A percentile compares a stretch with the other conserved stretches of the same genome.
These are phyloP conservation scores for Poteriospumella lacustris DNA, from an alignment of 108 stramenopile genomes.

Conservation along the genomic window DNA sequence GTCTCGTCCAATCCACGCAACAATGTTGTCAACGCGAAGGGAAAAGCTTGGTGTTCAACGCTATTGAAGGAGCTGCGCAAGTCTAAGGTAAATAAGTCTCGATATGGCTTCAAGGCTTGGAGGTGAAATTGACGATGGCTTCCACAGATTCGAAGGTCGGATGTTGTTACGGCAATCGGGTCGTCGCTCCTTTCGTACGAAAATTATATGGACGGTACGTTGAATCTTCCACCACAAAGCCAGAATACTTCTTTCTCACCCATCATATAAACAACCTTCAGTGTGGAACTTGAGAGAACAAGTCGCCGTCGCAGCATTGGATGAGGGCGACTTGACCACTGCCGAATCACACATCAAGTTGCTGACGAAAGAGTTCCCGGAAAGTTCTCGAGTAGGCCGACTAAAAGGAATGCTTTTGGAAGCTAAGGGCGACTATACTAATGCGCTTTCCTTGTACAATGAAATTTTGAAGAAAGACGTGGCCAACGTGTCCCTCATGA, in stretches of 20 bases:
- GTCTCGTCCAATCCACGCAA: too few relatives aligned
- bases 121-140: neutral
- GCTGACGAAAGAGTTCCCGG: neutral
- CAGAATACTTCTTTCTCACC: too few relatives aligned
- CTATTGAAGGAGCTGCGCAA: constrained; percentile 16
- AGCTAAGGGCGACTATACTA: neutral
- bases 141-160: neutral
- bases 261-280: too few relatives aligned
- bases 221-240: too few relatives aligned
- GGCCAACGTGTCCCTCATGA: neutral
- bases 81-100: neutral
- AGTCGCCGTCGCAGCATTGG: neutral
- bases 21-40: too few relatives aligned
- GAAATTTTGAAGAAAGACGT: neutral
- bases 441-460: neutral
- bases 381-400: neutral
- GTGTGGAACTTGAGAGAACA: constrained; percentile 5
- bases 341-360: neutral
- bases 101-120: neutral
- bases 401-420: neutral
- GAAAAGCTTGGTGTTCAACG: too few relatives aligned
- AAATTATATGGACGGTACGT: too few relatives aligned
- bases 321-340: neutral
- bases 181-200: neutral
- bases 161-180: neutral